Conservation (phyloP, 805 yeast species). For the Gaillardinia entomophila region DNA sequence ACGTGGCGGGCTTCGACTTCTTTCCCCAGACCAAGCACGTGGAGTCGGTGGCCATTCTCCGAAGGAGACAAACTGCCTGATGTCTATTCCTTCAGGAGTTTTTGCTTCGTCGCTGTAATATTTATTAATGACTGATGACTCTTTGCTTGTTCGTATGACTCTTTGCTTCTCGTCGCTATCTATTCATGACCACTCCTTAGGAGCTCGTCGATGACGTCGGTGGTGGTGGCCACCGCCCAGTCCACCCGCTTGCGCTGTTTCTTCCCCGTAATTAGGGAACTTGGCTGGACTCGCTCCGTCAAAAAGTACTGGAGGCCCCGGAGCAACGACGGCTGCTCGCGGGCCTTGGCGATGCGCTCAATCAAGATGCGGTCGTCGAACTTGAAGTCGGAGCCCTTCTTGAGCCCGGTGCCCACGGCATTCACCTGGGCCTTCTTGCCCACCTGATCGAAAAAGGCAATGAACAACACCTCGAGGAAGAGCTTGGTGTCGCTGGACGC, state of each 20-base stretch:
- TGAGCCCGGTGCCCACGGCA: conserved; percentile 38
- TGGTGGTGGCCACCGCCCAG: conserved; percentile 60
- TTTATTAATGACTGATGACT: too few relatives aligned
- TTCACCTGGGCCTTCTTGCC: conserved; percentile 58
- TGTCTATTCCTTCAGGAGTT: too few relatives aligned
- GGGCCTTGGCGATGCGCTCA: conserved; percentile 48
- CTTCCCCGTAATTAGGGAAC: conserved; percentile 47
- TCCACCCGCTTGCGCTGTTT: conserved; percentile 51
- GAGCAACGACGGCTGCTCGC: conserved; percentile 51
- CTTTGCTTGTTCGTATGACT: too few relatives aligned
- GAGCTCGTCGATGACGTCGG: conserved; percentile 48
- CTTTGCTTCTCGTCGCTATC: too few relatives aligned
- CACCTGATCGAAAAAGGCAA: conserved; percentile 57
- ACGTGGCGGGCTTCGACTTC: conserved; percentile 38
- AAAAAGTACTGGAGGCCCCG: conserved; percentile 65
- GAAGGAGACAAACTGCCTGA: too few relatives aligned
- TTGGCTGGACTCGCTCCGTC: conserved; percentile 37
- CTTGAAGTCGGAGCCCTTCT: conserved; percentile 25
- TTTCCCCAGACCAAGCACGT: conserved; percentile 57
- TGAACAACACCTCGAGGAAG: conserved; percentile 69
- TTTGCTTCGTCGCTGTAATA: too few relatives aligned
- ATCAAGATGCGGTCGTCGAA: conserved; percentile 46
- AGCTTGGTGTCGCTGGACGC: conserved; percentile 57
- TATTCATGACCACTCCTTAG: conserved; percentile 11
- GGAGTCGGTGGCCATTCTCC: conserved; percentile 47